These are phyloP conservation scores for Coffea canephora DNA, from an alignment of 257 asterid genomes.

Conservation along the genomic window DNA sequence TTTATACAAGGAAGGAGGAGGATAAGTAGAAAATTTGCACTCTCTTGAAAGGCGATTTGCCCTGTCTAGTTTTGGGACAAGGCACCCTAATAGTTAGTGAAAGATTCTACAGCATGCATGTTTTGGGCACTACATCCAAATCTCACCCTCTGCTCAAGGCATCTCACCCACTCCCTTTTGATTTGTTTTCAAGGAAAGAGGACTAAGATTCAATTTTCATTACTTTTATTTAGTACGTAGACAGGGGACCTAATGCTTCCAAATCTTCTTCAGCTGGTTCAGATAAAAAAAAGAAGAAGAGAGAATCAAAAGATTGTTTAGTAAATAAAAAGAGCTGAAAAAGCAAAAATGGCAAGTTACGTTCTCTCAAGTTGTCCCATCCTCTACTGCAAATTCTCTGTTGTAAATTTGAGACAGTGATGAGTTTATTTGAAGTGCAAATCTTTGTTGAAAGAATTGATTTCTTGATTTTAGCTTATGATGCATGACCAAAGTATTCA, in stretches of 20 bases:
- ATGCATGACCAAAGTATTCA: too few species aligned
- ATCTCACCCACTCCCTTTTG: constrained; percentile 23
- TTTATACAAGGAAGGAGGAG: neutral
- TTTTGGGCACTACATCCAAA: constrained; percentile 21
- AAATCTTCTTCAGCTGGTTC: neutral
- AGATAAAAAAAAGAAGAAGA: neutral
- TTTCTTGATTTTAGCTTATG: neutral
- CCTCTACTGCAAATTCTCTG: neutral
- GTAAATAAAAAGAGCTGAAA: neutral
- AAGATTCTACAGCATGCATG: neutral
- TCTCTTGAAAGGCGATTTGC: neutral
- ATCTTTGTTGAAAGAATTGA: neutral
- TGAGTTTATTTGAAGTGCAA: too few species aligned
- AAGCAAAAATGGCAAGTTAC: neutral
- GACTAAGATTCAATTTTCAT: neutral
- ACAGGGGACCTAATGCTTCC: constrained; percentile 10
- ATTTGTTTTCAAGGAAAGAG: neutral
- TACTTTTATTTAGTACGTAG: constrained; percentile 1
- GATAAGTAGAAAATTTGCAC: neutral
- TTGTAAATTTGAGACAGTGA: too few species aligned
- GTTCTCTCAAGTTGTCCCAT: neutral
- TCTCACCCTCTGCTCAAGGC: constrained; percentile 20
- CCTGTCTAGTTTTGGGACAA: neutral
- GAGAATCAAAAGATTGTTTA: neutral
- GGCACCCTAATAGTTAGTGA: neutral